A percentile compares a stretch with the other conserved stretches of the same genome.
phyloP scores from a whole-genome alignment of 495 filamentous ascomycete species.

The Aspergillus hancockii region DNA sequence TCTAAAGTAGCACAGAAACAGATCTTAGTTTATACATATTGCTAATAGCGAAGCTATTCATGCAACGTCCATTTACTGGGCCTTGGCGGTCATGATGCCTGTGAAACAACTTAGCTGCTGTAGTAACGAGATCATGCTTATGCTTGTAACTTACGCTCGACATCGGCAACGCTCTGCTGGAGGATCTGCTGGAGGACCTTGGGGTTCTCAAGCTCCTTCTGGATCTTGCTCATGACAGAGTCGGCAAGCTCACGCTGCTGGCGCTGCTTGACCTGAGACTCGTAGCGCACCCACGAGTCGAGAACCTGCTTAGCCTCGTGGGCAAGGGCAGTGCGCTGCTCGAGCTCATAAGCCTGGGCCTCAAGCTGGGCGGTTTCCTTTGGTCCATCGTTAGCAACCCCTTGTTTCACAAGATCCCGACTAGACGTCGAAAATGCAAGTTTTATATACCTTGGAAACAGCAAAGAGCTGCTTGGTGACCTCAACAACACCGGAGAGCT shows the following conservation, averaged over 20 bases:
- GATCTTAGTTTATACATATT: constrained; percentile 52
- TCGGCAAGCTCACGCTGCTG: constrained; percentile 96
- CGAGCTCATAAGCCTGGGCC: constrained; percentile 91
- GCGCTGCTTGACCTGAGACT: constrained; percentile 96
- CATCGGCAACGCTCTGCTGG: constrained; percentile 89
- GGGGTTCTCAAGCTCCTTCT: constrained; percentile 97
- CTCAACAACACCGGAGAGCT: constrained; percentile 90
- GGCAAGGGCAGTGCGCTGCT: constrained; percentile 88
- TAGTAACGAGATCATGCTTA: not conserved
- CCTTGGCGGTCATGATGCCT: constrained; percentile 58
- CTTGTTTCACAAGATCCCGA: not conserved
- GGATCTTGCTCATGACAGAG: constrained; percentile 89
- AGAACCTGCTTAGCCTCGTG: constrained; percentile 91
- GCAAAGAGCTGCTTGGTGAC: constrained; percentile 96
- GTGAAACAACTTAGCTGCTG: not conserved
- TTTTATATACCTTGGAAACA: constrained; percentile 80
- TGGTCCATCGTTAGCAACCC: constrained; percentile 18
- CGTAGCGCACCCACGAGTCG: constrained; percentile 98
- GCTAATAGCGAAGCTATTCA: constrained; percentile 38
- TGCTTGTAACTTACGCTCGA: constrained; percentile 77
- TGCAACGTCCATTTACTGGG: constrained; percentile 45
- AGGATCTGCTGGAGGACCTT: constrained; percentile 93
- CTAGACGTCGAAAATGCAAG: not conserved
- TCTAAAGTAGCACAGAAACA: constrained; percentile 47
- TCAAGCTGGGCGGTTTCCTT: constrained; percentile 97